A percentile compares a stretch with the other conserved stretches of the same genome.
Conservation (phyloP, 1,139 yeast genomes). For the Kodamaea plutei region DNA sequence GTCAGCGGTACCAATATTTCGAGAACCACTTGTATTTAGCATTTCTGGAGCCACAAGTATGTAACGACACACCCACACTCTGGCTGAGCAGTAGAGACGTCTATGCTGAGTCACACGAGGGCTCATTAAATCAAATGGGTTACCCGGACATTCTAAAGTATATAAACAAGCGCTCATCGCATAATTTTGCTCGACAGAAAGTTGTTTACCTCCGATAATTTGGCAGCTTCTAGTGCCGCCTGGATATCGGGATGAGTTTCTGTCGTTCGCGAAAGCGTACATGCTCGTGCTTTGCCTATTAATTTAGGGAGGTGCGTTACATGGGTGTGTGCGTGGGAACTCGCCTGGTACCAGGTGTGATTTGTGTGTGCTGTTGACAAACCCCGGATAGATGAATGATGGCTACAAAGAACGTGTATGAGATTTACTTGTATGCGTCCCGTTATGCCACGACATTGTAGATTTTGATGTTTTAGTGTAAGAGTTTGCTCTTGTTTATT, state of each 20-base stretch:
- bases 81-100: too few species aligned
- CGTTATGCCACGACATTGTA: conserved; percentile 57
- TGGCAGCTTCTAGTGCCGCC: conserved; percentile 26
- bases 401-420: conserved; percentile 49
- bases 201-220: conserved; percentile 37
- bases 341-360: conserved; percentile 18
- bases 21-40: too few species aligned
- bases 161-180: conserved; percentile 5
- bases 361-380: conserved; percentile 36
- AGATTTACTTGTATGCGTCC: conserved; percentile 45
- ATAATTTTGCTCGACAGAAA: conserved; percentile 25
- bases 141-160: conserved; percentile 13
- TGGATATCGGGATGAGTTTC: conserved; percentile 24
- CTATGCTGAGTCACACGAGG: background rate
- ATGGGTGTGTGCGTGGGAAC: conserved; percentile 8
- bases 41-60: too few species aligned
- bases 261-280: conserved; percentile 13
- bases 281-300: conserved; percentile 42
- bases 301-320: conserved; percentile 38
- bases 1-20: too few species aligned
- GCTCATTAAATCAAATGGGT: conserved; percentile 1
- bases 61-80: too few species aligned
- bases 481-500: too few species aligned
- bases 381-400: conserved; percentile 45
- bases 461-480: too few species aligned